phyloP scores from a whole-genome alignment of 2,329 filamentous ascomycete species.

The Alternaria burnsii region DNA sequence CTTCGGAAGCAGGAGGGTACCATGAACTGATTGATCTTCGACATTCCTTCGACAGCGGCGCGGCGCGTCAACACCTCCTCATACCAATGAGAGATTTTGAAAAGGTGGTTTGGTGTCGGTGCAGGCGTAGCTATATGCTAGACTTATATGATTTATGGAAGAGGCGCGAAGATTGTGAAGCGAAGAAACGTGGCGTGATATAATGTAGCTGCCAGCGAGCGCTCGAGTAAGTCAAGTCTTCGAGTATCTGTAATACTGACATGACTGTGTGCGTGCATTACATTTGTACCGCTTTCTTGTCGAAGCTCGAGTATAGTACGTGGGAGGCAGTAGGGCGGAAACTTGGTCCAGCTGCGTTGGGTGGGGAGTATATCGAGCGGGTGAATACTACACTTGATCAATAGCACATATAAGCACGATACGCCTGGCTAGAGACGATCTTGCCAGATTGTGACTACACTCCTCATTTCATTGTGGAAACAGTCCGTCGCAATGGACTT shows the following conservation, averaged over 20 bases:
- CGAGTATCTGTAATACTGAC: neutral
- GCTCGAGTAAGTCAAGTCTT: neutral
- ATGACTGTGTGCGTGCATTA: neutral
- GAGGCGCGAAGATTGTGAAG: neutral
- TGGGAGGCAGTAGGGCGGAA: neutral
- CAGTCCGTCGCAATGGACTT: no score
- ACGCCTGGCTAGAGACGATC: neutral
- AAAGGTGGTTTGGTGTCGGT: constrained; percentile 24
- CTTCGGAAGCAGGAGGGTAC: constrained; percentile 29
- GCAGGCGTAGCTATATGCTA: neutral
- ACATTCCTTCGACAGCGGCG: constrained; percentile 20
- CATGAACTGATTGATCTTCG: constrained; percentile 33
- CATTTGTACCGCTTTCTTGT: neutral
- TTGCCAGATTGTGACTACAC: neutral
- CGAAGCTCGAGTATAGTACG: neutral
- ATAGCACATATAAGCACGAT: neutral
- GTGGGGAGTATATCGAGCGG: neutral
- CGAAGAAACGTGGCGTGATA: neutral
- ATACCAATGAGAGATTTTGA: constrained; percentile 35
- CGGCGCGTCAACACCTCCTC: constrained; percentile 25
- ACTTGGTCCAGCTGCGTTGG: neutral
- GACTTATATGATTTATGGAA: no score
- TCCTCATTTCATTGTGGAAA: neutral
- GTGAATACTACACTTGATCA: neutral
- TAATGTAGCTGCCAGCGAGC: neutral